These are phyloP conservation scores for Shiraia sp. DNA, from an alignment of 2,329 filamentous ascomycete species.

Conservation along the genomic window DNA sequence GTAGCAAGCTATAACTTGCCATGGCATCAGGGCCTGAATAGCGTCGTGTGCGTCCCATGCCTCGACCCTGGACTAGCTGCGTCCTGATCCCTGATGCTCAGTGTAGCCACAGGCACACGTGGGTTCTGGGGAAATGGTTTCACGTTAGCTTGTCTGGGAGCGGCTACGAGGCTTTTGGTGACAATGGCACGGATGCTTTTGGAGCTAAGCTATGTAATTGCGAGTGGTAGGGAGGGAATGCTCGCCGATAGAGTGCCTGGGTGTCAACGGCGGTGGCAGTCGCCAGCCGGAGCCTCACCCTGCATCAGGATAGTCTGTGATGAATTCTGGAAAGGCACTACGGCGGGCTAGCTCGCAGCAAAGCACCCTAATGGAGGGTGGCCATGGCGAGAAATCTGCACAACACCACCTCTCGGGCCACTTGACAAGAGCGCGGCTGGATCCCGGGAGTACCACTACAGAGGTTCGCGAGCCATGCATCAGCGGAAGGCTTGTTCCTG, in stretches of 20 bases:
- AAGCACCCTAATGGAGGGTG: slow-evolving; percentile 16
- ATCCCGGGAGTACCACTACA: slow-evolving; percentile 12
- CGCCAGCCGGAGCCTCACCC: slow-evolving; percentile 15
- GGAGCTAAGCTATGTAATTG: no score
- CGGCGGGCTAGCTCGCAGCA: slow-evolving; percentile 19
- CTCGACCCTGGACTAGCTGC: slow-evolving; percentile 31
- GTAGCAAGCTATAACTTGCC: slow-evolving; percentile 42
- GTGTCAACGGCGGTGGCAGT: slow-evolving; percentile 24
- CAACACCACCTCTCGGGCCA: slow-evolving; percentile 26
- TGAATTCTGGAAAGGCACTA: slow-evolving; percentile 29
- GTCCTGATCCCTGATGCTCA: slow-evolving; percentile 32
- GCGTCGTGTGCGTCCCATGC: slow-evolving; percentile 29
- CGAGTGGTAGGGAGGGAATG: no score
- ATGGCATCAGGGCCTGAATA: slow-evolving; percentile 40
- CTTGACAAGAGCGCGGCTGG: slow-evolving; percentile 19
- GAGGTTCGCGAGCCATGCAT: slow-evolving; percentile 15
- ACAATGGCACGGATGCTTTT: no score
- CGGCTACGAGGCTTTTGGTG: slow-evolving; percentile 20
- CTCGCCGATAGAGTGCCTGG: slow-evolving; percentile 7
- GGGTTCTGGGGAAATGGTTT: slow-evolving; percentile 46
- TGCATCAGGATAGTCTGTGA: slow-evolving; percentile 17
- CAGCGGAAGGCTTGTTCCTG: no score
- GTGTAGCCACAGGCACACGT: slow-evolving; percentile 42
- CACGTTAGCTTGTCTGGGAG: slow-evolving; percentile 32
- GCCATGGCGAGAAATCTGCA: slow-evolving; percentile 24